Conservation (phyloP, 176 grass and related monocot genomes). For the Musa acuminata region DNA sequence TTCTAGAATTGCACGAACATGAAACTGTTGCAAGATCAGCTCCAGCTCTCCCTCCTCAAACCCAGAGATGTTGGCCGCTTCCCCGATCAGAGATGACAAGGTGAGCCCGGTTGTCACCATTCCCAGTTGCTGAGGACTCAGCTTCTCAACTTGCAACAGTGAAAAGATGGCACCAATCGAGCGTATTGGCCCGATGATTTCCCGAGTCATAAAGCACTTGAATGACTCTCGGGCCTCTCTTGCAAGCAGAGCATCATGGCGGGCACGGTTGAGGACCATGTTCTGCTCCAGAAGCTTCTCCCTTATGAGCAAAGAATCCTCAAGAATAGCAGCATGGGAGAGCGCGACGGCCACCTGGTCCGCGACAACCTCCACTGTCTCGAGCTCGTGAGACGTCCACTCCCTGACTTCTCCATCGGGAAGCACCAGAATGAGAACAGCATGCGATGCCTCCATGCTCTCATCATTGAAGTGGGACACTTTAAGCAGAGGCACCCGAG, state of each 20-base stretch:
- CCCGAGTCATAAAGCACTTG: neutral
- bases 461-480: conserved; percentile 2
- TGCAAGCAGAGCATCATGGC: neutral
- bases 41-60: neutral
- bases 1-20: neutral
- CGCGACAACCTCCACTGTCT: neutral
- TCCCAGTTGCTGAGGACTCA: neutral
- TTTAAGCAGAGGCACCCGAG: neutral
- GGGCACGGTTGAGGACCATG: neutral
- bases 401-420: neutral
- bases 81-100: conserved; percentile 1
- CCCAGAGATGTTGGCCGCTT: neutral
- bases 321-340: neutral
- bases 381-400: conserved; percentile 1
- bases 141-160: neutral
- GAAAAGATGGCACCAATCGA: neutral
- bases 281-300: conserved; percentile 10
- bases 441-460: neutral
- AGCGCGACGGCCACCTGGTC: conserved; percentile 6
- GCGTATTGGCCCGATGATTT: neutral
- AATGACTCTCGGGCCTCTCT: conserved; percentile 2
- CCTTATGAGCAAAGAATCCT: neutral
- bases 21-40: neutral
- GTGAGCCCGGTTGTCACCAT: neutral
- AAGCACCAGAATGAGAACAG: neutral